Evolutionary conservation across 495 filamentous ascomycete genomes (phyloP), one percentile per base, ranked within the genome.

Genomic region (Aspergillus kassunensis): DNA sequence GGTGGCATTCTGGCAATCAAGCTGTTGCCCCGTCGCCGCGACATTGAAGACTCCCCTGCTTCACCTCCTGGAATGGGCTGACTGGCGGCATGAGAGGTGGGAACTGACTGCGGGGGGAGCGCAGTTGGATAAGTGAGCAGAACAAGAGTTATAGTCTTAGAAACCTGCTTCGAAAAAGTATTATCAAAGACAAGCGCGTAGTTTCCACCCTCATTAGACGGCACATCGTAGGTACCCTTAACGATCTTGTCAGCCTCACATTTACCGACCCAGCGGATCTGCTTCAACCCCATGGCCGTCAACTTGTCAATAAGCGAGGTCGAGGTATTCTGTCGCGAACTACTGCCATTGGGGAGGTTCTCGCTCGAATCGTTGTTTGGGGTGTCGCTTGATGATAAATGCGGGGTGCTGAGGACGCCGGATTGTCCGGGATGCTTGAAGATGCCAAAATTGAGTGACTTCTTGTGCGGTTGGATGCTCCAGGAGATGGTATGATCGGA

Each of bases 181-280:
- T 98, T 98, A 78, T 98, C 93, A 64, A 98, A 96, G 21, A 97
- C 89, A 48, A 98, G 77, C 25, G 90, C 93, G 68, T 95, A 98
- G 83, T 96, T 97, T 50, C 91, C 93, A 2, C 87, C 89, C 46
- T 89, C 82, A 12, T 77, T 80, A 33, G 68, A 59, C 4, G 73
- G 67, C 13, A 97, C 90, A 64, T 95, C 84, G 67, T 90, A 89
- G 13, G 86, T 93, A 0, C 93, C 93, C 64, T 90, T 87, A 10
- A 89, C 85, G n/a, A 95, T 90, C 72, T 89, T 92, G 72, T 97
- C 92, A 23, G 93, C 90, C 67, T 97, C 91, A 69, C 90, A 97
- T 70, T 90, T 95, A 13, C 93, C 93, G 55, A 86, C 70, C 93
- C 93, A 97, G 63, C 85, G 83, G 54, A 96, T 86, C 29, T 80